Conservation (phyloP, 2,329 filamentous ascomycete genomes). For the Ophioceras dolichostomum region DNA sequence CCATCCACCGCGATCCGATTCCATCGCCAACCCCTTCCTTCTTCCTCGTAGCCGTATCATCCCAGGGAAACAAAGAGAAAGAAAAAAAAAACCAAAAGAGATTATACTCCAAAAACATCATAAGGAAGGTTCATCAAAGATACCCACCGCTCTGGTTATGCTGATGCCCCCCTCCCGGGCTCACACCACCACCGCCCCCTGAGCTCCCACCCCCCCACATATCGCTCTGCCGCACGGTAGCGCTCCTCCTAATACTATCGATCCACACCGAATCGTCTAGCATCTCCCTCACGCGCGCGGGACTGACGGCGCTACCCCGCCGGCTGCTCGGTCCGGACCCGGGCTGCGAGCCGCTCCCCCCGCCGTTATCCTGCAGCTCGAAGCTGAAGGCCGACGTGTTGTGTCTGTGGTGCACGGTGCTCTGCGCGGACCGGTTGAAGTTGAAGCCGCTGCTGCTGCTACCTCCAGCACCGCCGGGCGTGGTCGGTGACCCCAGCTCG, state of each 20-base stretch:
- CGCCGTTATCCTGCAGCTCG: slow-evolving; percentile 35
- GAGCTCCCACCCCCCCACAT: slow-evolving; percentile 5
- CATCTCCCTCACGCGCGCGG: slow-evolving; percentile 69
- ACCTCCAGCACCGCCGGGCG: slow-evolving; percentile 3
- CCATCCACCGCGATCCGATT: too few relatives aligned
- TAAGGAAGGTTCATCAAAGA: slow-evolving; percentile 1
- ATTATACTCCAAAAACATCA: background rate
- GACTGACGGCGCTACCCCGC: slow-evolving; percentile 58
- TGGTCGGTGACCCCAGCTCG: background rate
- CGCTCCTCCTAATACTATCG: slow-evolving; percentile 80
- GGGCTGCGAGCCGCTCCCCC: slow-evolving; percentile 9
- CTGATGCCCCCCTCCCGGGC: background rate
- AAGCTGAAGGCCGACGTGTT: slow-evolving; percentile 46
- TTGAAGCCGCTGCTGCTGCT: background rate
- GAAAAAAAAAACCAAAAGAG: background rate
- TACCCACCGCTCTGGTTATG: background rate
- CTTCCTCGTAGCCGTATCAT: too few relatives aligned
- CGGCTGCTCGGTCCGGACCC: slow-evolving; percentile 34
- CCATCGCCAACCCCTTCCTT: too few relatives aligned
- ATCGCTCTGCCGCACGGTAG: slow-evolving; percentile 46
- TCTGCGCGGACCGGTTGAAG: too few relatives aligned
- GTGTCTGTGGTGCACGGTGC: slow-evolving; percentile 22
- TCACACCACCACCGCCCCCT: background rate
- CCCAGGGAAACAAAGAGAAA: background rate
- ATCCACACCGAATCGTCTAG: slow-evolving; percentile 88